Evolutionary conservation across 192 early-diverging fungal genomes (phyloP), one percentile per base, ranked within the genome.

Genomic region (Podila epicladia): DNA sequence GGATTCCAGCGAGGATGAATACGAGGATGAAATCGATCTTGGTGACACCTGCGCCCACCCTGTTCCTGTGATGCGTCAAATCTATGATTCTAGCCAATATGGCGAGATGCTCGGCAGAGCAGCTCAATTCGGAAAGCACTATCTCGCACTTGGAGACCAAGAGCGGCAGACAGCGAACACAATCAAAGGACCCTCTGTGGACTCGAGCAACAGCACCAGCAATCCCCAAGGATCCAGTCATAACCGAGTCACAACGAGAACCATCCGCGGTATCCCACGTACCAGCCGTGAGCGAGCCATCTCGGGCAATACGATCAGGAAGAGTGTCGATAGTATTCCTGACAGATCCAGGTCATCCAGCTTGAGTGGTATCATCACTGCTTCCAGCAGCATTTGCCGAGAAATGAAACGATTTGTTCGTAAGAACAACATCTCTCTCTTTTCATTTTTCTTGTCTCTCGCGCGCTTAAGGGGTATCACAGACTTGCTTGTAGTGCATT

Each of bases 91-190:
- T 29, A 58, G 29, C 58, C 58, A 58, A 29, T 58, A 58, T 58
- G 58, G 58, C 58, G 58, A 26, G 58, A 58, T 58, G 58, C 58
- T 58, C 58, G 24, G 58, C 58, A 58, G 58, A 4, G 58, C 58
- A 58, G 58, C 58, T 7, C 0, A 58, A 58, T 58, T 58, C 13
- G 58, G 58, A 58, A 58, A 58, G 7, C 24, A 1, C 5, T 58
- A 58, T 58, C 58, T 29, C 29, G 19, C 58, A 58, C 58, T 0
- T 6, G 26, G 58, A 58, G 58, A 26, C 26, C 58, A 58, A 6
- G 58, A 58, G 58, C 58, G 58, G 8, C n/a, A n/a, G n/a, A n/a
- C n/a, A n/a, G n/a, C n/a, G n/a, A 58, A 26, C 22, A 26, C 0
- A 58, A n/a, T 26, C 4, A n/a, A n/a, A n/a, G 29, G 3, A 15